Evolutionary conservation across 1,284 basidiomycete species (phyloP).

Genomic region (Fomitiporia mediterranea): DNA sequence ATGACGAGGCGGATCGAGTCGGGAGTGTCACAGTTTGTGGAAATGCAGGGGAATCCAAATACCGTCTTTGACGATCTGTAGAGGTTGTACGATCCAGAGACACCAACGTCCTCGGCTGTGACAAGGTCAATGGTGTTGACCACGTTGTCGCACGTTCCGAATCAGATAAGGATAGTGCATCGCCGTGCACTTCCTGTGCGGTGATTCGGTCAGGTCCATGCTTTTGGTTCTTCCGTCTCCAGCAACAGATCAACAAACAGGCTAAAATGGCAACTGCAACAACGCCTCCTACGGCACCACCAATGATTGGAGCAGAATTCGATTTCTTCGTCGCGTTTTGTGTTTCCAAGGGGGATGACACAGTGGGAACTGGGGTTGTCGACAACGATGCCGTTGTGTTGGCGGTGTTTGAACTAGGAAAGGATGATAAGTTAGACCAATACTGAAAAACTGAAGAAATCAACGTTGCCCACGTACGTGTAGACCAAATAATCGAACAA

Average conservation of each 20-base stretch:
- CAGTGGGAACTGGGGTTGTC: background rate
- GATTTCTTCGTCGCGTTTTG: too few relatives aligned
- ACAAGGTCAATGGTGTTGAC: too few relatives aligned
- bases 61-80: too few relatives aligned
- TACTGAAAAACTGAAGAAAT: background rate
- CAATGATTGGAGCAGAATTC: background rate
- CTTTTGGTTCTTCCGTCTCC: conserved; percentile 1
- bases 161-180: background rate
- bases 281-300: background rate
- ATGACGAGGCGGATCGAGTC: too few relatives aligned
- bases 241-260: background rate
- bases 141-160: background rate
- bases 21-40: too few relatives aligned
- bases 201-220: background rate
- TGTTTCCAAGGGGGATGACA: background rate
- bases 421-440: background rate
- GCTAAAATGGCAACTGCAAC: background rate
- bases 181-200: background rate
- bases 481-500: conserved; percentile 19
- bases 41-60: too few relatives aligned
- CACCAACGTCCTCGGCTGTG: too few relatives aligned
- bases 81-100: too few relatives aligned
- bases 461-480: conserved; percentile 1
- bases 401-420: background rate
- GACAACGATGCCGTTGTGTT: background rate